These are phyloP conservation scores for Cyclotella kingstonii DNA, from an alignment of 108 stramenopile species.

Conservation along the genomic window DNA sequence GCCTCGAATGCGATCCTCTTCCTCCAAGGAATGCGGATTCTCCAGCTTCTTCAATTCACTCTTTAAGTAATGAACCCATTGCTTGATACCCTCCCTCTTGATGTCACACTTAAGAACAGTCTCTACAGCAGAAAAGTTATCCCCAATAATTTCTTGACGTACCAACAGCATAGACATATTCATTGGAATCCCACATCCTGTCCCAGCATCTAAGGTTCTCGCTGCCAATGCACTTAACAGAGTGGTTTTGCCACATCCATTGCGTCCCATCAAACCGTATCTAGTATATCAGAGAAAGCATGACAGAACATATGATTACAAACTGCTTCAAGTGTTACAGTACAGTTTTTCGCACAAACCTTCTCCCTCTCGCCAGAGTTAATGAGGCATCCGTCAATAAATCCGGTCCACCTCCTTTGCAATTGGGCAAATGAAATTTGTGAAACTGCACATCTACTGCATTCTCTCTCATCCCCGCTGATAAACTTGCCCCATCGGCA, in stretches of 20 bases:
- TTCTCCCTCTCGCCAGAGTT: constrained; percentile 56
- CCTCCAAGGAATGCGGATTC: constrained; percentile 18
- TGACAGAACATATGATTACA: background rate
- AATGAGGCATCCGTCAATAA: constrained; percentile 73
- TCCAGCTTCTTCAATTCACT: constrained; percentile 55
- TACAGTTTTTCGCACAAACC: constrained; percentile 9
- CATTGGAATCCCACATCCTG: constrained; percentile 50
- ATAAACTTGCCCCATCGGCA: constrained; percentile 19
- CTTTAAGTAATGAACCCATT: constrained; percentile 53
- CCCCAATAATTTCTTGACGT: constrained; percentile 73
- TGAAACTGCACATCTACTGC: constrained; percentile 54
- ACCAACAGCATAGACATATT: constrained; percentile 71
- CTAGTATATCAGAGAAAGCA: background rate
- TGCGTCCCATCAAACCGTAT: constrained; percentile 89
- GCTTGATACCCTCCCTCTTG: constrained; percentile 62
- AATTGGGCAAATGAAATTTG: constrained; percentile 51
- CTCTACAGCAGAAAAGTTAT: constrained; percentile 55
- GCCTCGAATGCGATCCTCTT: constrained; percentile 2
- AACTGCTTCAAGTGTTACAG: background rate
- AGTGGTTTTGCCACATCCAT: constrained; percentile 79
- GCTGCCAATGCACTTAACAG: constrained; percentile 46
- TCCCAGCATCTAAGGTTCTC: constrained; percentile 19
- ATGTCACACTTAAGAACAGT: constrained; percentile 72
- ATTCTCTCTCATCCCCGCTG: constrained; percentile 52
- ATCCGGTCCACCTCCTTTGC: constrained; percentile 57